Base-by-base conservation (phyloP, 2,329 filamentous ascomycete species). In the Exophiala bonariae region DNA sequence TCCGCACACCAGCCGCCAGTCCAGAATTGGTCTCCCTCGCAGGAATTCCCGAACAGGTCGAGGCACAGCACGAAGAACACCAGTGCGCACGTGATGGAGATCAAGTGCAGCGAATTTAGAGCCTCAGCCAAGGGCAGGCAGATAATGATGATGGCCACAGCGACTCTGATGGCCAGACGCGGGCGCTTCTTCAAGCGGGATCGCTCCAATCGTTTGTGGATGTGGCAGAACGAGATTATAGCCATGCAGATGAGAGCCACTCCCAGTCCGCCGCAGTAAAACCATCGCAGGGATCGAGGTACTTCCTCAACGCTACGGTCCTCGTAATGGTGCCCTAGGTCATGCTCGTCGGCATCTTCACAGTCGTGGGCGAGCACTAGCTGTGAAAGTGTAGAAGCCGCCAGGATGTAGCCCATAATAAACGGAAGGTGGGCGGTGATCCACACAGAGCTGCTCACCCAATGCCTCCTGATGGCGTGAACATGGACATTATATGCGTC, bases 181-280 rank as follows among this genome's bases (percentile, higher is more conserved):
- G 66, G 67, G 28, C 64, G 62, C 61, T 81, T 81, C 42, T 66
- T 66, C 50, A 79, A 63, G 2, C 79, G 77, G 20, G 74, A 69
- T 4, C 69, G 70, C 2, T 71, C 63, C 13, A 76, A 67, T 18
- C 72, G 68, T 53, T 78, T 79, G 65, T 84, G 81, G 30, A 74
- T 66, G 59, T 85, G 81, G 10, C 70, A 70, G 14, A 75, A 58
- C 1, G 78, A 74, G 39, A 85, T 82, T 42, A 77, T 53, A 7
- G 65, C 68, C 75, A 82, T 83, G 56, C 67, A 74, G 9, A 75
- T 59, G 4, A 85, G 64, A 1, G 79, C 72, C 11, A 81, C 65
- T 18, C 76, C 79, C 2, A 84, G 69, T 1, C 82, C 82, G n/a
- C 70, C 73, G 61, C 81, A 85, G 63, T 85, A 85, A 63, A 81